Percentiles rank a stretch among this genome's conserved stretches.
Evolutionary conservation across 257 asterid species (phyloP).

Genomic region (Solanum microdontum): DNA sequence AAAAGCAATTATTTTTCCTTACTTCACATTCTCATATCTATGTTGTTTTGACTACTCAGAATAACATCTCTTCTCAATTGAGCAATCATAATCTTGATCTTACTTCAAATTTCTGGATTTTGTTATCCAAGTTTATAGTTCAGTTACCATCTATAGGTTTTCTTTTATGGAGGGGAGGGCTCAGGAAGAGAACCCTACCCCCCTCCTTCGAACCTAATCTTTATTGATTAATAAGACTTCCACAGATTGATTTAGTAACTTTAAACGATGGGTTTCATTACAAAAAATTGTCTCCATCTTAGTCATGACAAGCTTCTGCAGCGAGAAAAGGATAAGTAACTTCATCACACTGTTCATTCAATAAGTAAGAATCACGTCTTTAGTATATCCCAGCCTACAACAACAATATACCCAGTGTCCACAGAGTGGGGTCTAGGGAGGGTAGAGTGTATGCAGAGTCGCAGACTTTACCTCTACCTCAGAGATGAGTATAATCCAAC

Average conservation of each 20-base stretch:
- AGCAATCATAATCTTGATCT: neutral
- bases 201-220: too few species aligned
- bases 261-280: neutral
- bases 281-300: neutral
- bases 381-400: neutral
- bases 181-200: too few species aligned
- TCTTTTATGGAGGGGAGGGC: neutral
- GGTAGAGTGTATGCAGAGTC: too few species aligned
- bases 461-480: too few species aligned
- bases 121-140: neutral
- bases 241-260: neutral
- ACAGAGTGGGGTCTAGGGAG: too few species aligned
- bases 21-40: neutral
- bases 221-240: neutral
- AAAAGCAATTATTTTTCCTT: neutral
- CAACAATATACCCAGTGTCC: too few species aligned
- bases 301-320: neutral
- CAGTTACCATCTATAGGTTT: neutral
- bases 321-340: neutral
- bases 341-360: neutral
- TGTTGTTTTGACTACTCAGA: neutral
- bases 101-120: neutral
- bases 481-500: neutral
- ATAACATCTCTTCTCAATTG: neutral
- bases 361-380: neutral